Conservation (phyloP, 208 protist genomes). For the Herpetomonas samuelpessoai region DNA sequence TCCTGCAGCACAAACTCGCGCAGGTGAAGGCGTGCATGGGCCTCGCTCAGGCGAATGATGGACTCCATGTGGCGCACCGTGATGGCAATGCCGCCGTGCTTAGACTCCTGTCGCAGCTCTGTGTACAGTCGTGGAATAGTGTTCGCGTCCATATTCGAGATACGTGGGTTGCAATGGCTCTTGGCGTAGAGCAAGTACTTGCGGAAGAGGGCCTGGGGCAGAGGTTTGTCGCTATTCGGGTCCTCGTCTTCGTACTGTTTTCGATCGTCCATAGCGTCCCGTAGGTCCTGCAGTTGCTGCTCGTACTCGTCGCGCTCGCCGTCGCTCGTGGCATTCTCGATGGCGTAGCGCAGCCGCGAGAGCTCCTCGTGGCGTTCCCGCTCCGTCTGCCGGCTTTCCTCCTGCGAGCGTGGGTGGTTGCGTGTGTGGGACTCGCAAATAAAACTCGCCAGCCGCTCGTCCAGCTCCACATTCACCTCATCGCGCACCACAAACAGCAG, state of each 20-base stretch:
- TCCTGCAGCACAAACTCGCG: conserved; percentile 95
- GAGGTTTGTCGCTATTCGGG: conserved; percentile 71
- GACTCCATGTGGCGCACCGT: conserved; percentile 99
- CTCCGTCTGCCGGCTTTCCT: conserved; percentile 50
- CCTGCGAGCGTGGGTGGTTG: conserved; percentile 84
- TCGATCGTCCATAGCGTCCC: conserved; percentile 27
- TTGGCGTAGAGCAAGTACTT: conserved; percentile 99
- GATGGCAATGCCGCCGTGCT: conserved; percentile 95
- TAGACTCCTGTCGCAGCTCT: conserved; percentile 95
- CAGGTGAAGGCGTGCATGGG: conserved; percentile 97
- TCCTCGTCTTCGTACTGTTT: conserved; percentile 77
- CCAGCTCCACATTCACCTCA: conserved; percentile 94
- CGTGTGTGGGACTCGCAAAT: conserved; percentile 95
- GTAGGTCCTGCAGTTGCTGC: conserved; percentile 50
- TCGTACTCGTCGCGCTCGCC: conserved; percentile 60
- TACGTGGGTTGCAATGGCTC: conserved; percentile 88
- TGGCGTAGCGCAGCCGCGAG: conserved; percentile 48
- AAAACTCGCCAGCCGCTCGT: conserved; percentile 95
- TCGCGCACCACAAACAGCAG: conserved; percentile 95
- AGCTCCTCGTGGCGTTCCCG: conserved; percentile 56
- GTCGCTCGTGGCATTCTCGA: conserved; percentile 69
- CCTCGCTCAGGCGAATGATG: conserved; percentile 98
- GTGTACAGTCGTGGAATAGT: conserved; percentile 96
- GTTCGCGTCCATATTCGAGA: conserved; percentile 92
- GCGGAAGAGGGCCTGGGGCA: conserved; percentile 94